These are phyloP conservation scores for Anisodus acutangulus DNA, from an alignment of 257 asterid genomes.

Conservation along the genomic window DNA sequence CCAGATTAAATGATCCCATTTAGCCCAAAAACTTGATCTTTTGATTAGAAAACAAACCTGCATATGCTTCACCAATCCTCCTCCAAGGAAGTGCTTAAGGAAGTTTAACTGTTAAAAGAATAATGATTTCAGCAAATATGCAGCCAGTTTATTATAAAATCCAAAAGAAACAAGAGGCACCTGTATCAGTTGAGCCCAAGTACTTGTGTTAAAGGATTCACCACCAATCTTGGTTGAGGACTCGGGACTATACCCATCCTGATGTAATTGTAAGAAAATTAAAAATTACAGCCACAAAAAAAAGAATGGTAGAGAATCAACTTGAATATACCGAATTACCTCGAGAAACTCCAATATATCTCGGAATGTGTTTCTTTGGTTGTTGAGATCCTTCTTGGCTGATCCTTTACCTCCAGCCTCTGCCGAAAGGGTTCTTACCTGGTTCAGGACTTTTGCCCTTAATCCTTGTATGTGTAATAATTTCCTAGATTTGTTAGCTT, in stretches of 20 bases:
- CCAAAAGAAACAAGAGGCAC: conserved; percentile 40
- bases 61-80: conserved; percentile 97
- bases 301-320: neutral
- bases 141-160: neutral
- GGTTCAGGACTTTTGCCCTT: conserved; percentile 68
- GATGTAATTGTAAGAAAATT: conserved; percentile 32
- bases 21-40: neutral
- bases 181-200: conserved; percentile 90
- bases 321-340: conserved; percentile 45
- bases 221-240: conserved; percentile 78
- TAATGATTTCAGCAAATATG: conserved; percentile 25
- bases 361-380: conserved; percentile 79
- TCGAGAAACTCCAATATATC: conserved; percentile 85
- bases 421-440: conserved; percentile 67
- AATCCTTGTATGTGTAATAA: conserved; percentile 68
- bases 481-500: conserved; percentile 57
- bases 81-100: conserved; percentile 91
- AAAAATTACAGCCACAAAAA: conserved; percentile 12
- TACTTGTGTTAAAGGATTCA: conserved; percentile 59
- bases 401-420: conserved; percentile 98
- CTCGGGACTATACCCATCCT: conserved; percentile 79
- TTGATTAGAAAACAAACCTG: conserved; percentile 54
- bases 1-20: neutral
- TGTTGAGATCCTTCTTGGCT: conserved; percentile 89
- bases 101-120: conserved; percentile 67